Base-by-base conservation (phyloP, 345 rosid species). In the Anastatica hierochuntica region DNA sequence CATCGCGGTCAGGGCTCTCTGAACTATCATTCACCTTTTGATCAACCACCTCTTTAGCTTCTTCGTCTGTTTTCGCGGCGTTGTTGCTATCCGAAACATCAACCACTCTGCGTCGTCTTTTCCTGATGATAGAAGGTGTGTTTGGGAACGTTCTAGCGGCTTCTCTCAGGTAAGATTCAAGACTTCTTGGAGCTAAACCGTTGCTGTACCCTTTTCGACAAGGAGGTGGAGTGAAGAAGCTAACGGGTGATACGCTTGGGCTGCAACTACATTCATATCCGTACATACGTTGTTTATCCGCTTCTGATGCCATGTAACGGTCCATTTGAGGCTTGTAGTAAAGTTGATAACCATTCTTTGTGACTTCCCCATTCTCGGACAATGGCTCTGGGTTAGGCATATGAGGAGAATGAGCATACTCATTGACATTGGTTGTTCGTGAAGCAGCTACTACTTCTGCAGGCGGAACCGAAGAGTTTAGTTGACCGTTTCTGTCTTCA, bases 61-160 rank as follows among this genome's bases (percentile, higher is more conserved):
- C 52, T 49, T 38, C 71, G 44, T 65, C 72, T 30, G 14, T 27
- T 63, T 72, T 74, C 16, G 40, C 52, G 24, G 35, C 48, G 51
- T 63, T 63, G 50, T 53, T 56, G 35, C 71, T 60, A 49, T 60
- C 69, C 13, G 21, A n/a, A 52, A 56, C 70, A 49, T 54, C 67
- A 41, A 23, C 62, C 26, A 69, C 72, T 49, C 16, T 49, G 67
- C 46, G 53, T 7, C 74, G 76, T 71, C 99, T 76, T 72, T 83
- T 94, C 62, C 95, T 76, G 54, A 80, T 75, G 31, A 94, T 94
- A 18, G 99, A 88, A 56, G 99, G 99, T 31, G 89, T 88, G 63
- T 83, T 78, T 19, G 95, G 90, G 67, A 68, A 94, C 49, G 74
- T 88, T 61, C 76, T 78, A 14, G 95, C 97, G 65, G 94, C 95